These are phyloP conservation scores for Cladosporium sp. DNA, from an alignment of 2,329 filamentous ascomycete species.

Conservation along the genomic window DNA sequence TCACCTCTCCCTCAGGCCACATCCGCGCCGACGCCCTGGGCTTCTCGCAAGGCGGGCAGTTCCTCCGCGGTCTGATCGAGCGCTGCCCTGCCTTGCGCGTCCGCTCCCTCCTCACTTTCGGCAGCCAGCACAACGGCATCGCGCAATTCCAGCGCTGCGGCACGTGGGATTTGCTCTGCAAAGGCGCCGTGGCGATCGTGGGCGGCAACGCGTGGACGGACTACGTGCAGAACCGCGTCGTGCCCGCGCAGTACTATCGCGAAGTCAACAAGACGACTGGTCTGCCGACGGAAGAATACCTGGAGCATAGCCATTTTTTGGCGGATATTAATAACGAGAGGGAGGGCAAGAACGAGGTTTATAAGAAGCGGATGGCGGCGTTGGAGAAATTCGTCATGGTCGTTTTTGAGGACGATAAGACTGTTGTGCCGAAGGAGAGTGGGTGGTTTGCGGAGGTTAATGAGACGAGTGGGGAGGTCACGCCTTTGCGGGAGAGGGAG, in stretches of 20 bases:
- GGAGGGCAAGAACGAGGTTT: slow-evolving; percentile 64
- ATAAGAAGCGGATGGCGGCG: slow-evolving; percentile 64
- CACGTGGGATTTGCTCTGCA: slow-evolving; percentile 72
- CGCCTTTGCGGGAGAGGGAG: slow-evolving; percentile 61
- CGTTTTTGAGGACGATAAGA: slow-evolving; percentile 80
- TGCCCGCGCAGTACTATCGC: slow-evolving; percentile 94
- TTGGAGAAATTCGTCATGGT: slow-evolving; percentile 84
- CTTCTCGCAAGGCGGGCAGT: slow-evolving; percentile 94
- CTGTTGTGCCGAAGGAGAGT: slow-evolving; percentile 84
- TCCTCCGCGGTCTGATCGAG: slow-evolving; percentile 87
- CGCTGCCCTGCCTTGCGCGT: slow-evolving; percentile 84
- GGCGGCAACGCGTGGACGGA: slow-evolving; percentile 74
- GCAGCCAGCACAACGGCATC: slow-evolving; percentile 91
- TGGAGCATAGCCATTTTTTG: slow-evolving; percentile 79
- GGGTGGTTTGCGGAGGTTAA: slow-evolving; percentile 90
- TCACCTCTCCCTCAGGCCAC: slow-evolving; percentile 58
- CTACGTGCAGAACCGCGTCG: slow-evolving; percentile 73
- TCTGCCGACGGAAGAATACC: slow-evolving; percentile 56
- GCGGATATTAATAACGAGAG: slow-evolving; percentile 98
- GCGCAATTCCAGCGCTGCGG: slow-evolving; percentile 72
- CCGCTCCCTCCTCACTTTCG: slow-evolving; percentile 79
- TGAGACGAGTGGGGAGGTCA: slow-evolving; percentile 57
- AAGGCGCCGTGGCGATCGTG: slow-evolving; percentile 72
- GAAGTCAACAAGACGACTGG: slow-evolving; percentile 59
- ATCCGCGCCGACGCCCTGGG: slow-evolving; percentile 74